A percentile compares a stretch with the other conserved stretches of the same genome.
These are phyloP conservation scores for Ophiostoma novo-ulmi DNA, from an alignment of 2,329 filamentous ascomycete species.

Conservation along the genomic window DNA sequence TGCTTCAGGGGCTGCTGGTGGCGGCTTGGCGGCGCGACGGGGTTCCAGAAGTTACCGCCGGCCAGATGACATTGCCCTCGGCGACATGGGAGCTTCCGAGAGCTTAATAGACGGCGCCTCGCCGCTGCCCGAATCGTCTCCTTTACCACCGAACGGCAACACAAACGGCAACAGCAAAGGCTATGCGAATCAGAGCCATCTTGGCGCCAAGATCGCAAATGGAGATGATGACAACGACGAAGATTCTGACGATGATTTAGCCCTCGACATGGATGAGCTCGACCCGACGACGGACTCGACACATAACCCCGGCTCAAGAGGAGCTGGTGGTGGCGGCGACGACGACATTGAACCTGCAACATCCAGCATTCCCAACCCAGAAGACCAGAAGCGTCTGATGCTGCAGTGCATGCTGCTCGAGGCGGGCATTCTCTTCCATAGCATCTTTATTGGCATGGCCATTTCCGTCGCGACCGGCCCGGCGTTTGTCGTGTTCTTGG, in stretches of 20 bases:
- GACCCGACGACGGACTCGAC: conserved; percentile 33
- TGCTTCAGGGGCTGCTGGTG: conserved; percentile 16
- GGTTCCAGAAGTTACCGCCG: conserved; percentile 35
- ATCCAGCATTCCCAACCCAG: conserved; percentile 37
- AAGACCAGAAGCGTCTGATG: conserved; percentile 62
- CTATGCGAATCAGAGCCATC: conserved; percentile 27
- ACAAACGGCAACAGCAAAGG: conserved; percentile 23
- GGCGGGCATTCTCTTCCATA: conserved; percentile 75
- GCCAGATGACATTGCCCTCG: conserved; percentile 47
- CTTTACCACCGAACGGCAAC: conserved; percentile 32
- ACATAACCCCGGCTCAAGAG: neutral
- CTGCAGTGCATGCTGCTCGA: conserved; percentile 76
- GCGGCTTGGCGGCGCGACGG: conserved; percentile 39
- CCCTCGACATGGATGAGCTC: conserved; percentile 58
- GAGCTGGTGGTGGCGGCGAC: neutral
- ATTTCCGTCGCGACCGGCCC: conserved; percentile 75
- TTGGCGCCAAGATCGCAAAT: conserved; percentile 26
- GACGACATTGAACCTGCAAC: conserved; percentile 28
- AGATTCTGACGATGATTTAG: conserved; percentile 50
- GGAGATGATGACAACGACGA: conserved; percentile 33
- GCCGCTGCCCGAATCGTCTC: conserved; percentile 52
- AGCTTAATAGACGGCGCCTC: conserved; percentile 56
- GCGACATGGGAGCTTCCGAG: conserved; percentile 48
- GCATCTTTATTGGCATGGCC: conserved; percentile 79
- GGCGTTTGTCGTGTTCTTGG: conserved; percentile 71